Percentiles rank a stretch among this genome's conserved stretches.
phyloP scores from a whole-genome alignment of 257 asterid species.

The Fraxinus pennsylvanica region DNA sequence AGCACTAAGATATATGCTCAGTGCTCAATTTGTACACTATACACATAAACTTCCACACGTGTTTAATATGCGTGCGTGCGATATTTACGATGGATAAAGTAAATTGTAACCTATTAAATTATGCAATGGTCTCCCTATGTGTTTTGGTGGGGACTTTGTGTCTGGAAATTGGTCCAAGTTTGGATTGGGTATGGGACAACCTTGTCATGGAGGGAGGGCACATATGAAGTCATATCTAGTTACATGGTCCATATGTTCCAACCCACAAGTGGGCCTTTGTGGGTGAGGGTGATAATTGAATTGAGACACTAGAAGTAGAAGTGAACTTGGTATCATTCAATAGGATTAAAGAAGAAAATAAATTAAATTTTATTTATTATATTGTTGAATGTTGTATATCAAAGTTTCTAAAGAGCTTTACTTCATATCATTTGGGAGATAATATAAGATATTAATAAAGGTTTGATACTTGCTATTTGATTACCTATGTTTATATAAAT shows the following conservation, averaged over 20 bases:
- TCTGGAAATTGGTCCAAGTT: slow-evolving; percentile 35
- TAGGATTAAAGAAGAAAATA: neutral
- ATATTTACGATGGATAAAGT: slow-evolving; percentile 80
- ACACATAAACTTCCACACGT: neutral
- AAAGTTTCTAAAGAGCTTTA: no score
- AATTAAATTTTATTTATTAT: neutral
- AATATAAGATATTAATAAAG: no score
- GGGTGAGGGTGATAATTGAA: slow-evolving; percentile 13
- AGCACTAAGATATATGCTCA: slow-evolving; percentile 48
- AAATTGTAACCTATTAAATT: slow-evolving; percentile 44
- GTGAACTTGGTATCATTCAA: neutral
- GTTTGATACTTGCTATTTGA: no score
- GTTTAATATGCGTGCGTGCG: slow-evolving; percentile 50
- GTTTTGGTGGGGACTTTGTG: slow-evolving; percentile 72
- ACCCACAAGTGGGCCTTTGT: slow-evolving; percentile 27
- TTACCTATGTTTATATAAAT: no score
- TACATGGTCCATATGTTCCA: slow-evolving; percentile 43
- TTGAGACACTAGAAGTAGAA: neutral
- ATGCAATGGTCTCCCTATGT: slow-evolving; percentile 39
- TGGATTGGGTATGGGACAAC: slow-evolving; percentile 39
- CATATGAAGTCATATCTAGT: slow-evolving; percentile 37
- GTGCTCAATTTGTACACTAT: slow-evolving; percentile 32
- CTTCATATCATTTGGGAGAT: no score
- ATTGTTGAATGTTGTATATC: no score
- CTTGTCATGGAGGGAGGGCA: slow-evolving; percentile 48